Base-by-base conservation (phyloP, 2,329 filamentous ascomycete genomes). In the Fusarium floridanum region DNA sequence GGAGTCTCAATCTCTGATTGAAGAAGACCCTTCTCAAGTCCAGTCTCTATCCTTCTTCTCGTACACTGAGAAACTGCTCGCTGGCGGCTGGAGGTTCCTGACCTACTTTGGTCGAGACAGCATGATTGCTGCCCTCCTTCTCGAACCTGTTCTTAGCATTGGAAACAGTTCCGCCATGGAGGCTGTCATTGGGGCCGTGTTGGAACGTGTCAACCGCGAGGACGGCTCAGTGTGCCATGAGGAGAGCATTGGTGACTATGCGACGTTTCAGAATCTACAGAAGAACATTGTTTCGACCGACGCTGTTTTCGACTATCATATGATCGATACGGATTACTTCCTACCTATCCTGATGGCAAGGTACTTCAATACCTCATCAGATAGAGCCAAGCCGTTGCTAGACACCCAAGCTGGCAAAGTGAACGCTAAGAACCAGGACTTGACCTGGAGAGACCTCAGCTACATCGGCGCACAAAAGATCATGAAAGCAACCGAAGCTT, bases 101-200 rank as follows among this genome's bases (percentile, higher is more conserved):
- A 92, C 91, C 0, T 93, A 92, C 76, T 92, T 93, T 80, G 91
- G 90, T 0, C 86, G 91, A 12, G 91, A 93, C 76, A 90, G 87
- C 70, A 90, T 92, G 85, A 91, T 93, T 43, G 85, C 89, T 1
- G 83, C 88, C 16, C 84, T 92, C 0, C 82, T 93, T 1, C 82
- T 92, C 34, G 86, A 90, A 66, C 86, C 89, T 0, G 84, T 92
- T 0, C 82, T 93, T 2, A 91, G 88, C 61, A 83, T 86, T 50
- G 89, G 89, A 0, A 82, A 88, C 41, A 86, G 83, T 0, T 86
- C 89, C 4, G 86, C 89, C 0, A 84, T 91, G 16, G 91, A 93
- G 78, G 90, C 91, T 4, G 89, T 91, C 2, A 88, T 92, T 22
- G 84, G 85, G 0, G 88, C 89, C 2, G 89, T 91, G 0, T 78